These are phyloP conservation scores for Penicillium crystallinum DNA, from an alignment of 495 filamentous ascomycete genomes.

Conservation along the genomic window DNA sequence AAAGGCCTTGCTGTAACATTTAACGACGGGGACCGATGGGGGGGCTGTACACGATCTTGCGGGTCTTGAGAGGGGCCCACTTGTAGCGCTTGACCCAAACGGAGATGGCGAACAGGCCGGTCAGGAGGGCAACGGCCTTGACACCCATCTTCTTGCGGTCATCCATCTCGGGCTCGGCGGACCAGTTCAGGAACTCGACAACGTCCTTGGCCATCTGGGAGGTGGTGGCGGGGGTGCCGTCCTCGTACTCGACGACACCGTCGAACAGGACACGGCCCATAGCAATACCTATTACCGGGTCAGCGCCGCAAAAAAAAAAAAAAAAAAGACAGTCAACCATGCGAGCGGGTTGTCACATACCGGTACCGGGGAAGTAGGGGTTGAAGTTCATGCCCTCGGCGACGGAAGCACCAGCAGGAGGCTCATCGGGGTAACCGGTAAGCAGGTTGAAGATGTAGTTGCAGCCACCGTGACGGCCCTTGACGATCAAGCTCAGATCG, in stretches of 20 bases:
- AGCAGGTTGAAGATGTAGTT: conserved; percentile 96
- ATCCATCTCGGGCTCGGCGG: conserved; percentile 98
- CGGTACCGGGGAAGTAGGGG: conserved; percentile 98
- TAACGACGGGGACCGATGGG: conserved; percentile 49
- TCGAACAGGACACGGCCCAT: conserved; percentile 99
- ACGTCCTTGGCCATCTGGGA: conserved; percentile 99
- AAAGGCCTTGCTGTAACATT: conserved; percentile 25
- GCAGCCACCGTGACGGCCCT: conserved; percentile 95
- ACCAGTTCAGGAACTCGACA: conserved; percentile 97
- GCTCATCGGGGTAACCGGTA: conserved; percentile 98
- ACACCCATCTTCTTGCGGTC: conserved; percentile 98
- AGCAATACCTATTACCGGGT: conserved; percentile 64
- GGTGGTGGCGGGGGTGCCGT: conserved; percentile 86
- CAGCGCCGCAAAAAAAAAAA: conserved; percentile 1
- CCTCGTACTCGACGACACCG: conserved; percentile 97
- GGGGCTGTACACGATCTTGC: conserved; percentile 85
- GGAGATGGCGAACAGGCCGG: conserved; percentile 75
- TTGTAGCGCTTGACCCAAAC: conserved; percentile 99
- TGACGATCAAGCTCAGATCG: conserved; percentile 96
- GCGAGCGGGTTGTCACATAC: conserved; percentile 32
- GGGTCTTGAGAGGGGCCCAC: conserved; percentile 91
- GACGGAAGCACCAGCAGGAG: conserved; percentile 78
- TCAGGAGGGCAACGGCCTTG: conserved; percentile 78
- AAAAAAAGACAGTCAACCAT: neutral
- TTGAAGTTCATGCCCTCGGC: conserved; percentile 95